phyloP scores from a whole-genome alignment of 2,329 filamentous ascomycete species.

The Raffaelea arxii region DNA sequence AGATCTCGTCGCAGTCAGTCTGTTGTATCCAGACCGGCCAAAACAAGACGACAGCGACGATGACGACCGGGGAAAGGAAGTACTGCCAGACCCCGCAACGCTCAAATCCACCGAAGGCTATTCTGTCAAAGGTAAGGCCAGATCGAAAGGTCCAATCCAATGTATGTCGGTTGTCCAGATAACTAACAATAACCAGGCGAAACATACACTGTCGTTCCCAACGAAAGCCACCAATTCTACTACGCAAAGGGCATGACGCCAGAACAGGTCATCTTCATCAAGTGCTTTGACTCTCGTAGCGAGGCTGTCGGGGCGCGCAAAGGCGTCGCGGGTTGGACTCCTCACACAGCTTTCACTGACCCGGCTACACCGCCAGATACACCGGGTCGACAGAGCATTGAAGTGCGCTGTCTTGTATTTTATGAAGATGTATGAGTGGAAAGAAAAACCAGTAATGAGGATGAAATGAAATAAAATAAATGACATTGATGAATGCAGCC shows the following conservation, averaged over 20 bases:
- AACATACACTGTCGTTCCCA: conserved; percentile 50
- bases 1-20: conserved; percentile 51
- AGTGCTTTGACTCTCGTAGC: conserved; percentile 43
- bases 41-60: conserved; percentile 15
- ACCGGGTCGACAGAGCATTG: conserved; percentile 46
- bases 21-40: conserved; percentile 48
- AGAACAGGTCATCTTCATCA: conserved; percentile 36
- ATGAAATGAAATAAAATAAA: neutral
- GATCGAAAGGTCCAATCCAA: too few relatives aligned
- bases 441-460: neutral
- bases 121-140: conserved; percentile 32
- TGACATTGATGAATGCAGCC: neutral
- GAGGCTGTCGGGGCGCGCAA: conserved; percentile 24
- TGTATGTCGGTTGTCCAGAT: too few relatives aligned
- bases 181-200: too few relatives aligned
- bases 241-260: conserved; percentile 59
- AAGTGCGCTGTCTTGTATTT: conserved; percentile 54
- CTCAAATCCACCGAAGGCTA: conserved; percentile 47
- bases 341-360: conserved; percentile 47
- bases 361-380: conserved; percentile 40
- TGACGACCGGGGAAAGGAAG: conserved; percentile 51
- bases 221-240: conserved; percentile 49
- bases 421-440: conserved; percentile 26
- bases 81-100: conserved; percentile 35
- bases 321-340: conserved; percentile 36